Evolutionary conservation across 2,329 filamentous ascomycete species (phyloP), one percentile per base, ranked within the genome.

Genomic region (Dactylonectria macrodidyma): DNA sequence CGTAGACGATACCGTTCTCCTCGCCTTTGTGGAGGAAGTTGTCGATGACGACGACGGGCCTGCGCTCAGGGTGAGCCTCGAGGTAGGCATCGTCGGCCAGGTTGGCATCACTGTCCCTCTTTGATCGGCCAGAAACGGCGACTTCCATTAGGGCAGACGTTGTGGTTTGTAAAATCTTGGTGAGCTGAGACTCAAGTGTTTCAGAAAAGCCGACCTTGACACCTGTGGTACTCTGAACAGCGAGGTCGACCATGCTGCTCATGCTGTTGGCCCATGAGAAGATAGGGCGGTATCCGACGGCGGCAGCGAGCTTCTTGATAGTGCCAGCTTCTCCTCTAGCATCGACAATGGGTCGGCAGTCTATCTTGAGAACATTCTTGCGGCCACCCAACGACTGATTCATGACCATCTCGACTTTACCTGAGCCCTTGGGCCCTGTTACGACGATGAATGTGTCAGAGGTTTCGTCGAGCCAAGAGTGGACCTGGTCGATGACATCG

Each of bases 201-300:
- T 98, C 95, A 0, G 94, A 97, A 78, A 98, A 97, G 8, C 95
- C 95, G 6, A 95, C 93, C 82, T 98, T 98, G 65, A 97, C 93
- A 12, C 95, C 95, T 22, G 95, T 97, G 12, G 96, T 96, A 74
- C 95, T 93, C 79, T 98, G 95, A 1, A 96, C 94, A 24, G 95
- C 96, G 44, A 98, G 88, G 75, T 98, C 96, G 71, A 97, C 86
- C 82, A 98, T 89, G 78, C 95, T 97, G 81, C 93, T 97, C 72
- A 98, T 90, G 76, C 91, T 97, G 81, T 98, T 98, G 82, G 97
- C 93, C 93, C 95, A 98, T 0, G 94, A 97, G 79, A 99, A 99
- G 0, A 99, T 90, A 0, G 96, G 96, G 9, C 93, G 88, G 78
- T 98, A 98, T 9, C 96, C 95, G 56, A 98, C 95, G 71, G 95